Base-by-base conservation (phyloP, 371 early-diverging fungal genomes). In the Mucor circinelloides region DNA sequence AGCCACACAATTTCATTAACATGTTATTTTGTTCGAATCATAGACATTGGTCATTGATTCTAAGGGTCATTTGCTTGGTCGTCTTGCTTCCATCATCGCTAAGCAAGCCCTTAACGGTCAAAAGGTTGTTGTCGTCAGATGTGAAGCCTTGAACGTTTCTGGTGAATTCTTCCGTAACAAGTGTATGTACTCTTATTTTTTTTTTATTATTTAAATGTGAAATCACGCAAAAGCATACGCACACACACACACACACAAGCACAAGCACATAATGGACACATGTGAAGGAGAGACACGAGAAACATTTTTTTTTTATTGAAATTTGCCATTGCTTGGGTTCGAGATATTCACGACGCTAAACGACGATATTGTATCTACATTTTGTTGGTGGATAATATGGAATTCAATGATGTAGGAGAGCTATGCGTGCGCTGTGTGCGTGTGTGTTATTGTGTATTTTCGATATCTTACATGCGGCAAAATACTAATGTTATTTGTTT, bases 121-220 rank as follows among this genome's bases (percentile, higher is more conserved):
- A 88, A 93, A 90, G 83, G 93, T 99, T 68, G 96, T 95, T 73
- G 92, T 99, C 76, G 96, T 99, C 73, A 93, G 98, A 78, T 93
- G 96, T 84, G 99, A 99, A 91, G 97, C 95, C 77, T 86, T 97
- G 83, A 95, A 98, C 85, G 93, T 99, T 69, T 93, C 98, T 73
- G 99, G 99, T 70, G 93, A 97, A 71, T 97, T 99, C 90, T 97
- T 98, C 90, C 91, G 99, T 78, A 96, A 97, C 95, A 99, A 99
- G 94, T 86, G 94, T 94, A 89, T 83, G 91, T 89, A 48, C 6
- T 32, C 58, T 44, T 10, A 5, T 3, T 50, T 21, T 58, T 36
- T 59, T 6, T 59, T 38, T 27, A 42, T 23, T 23, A 40, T 12
- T 25, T 12, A 50, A 50, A 50, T 17, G 21, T 46, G 46, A 46